Evolutionary conservation across 805 yeast genomes (phyloP), one percentile per base, ranked within the genome.

Genomic region (Yamadazyma sp.): DNA sequence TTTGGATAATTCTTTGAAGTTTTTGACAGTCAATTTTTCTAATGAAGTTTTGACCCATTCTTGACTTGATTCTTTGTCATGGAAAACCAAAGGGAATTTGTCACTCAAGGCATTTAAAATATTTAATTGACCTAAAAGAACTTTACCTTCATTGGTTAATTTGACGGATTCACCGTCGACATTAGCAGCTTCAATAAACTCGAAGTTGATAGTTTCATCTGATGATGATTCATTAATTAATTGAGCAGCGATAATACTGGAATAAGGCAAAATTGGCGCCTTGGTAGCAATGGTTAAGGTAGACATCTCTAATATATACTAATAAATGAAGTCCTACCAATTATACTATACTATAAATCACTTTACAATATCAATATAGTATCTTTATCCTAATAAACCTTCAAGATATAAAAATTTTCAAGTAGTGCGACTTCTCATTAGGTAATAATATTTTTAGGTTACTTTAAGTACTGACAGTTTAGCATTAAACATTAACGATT

Each of bases 251-350:
- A 86, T 78, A 42, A 88, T 63, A 12, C 80, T 78, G 5, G 86
- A 75, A 57, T 86, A 91, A 19, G 91, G 93, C 39, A 86, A 82
- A 33, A 75, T 71, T 13, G 86, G 86, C 4, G 96, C 94, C 69
- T 87, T 89, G 37, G 86, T 87, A 39, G 95, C 95, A 45, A 89
- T 63, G 39, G 80, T 72, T 43, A 89, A 69, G 20, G 62, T 53
- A 36, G 69, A 64, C 74, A 62, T 69, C 29, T 12, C 28, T 28
- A 15, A 28, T n/a, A n/a, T n/a, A n/a, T n/a, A n/a, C n/a, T n/a
- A n/a, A n/a, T n/a, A 21, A 8, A 21, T 21, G 8, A 21, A 21
- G 11, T 8, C 10, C 11, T 8, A 21, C 11, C 11, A 8, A n/a
- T n/a, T n/a, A n/a, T n/a, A n/a, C n/a, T n/a, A n/a, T n/a, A n/a